Evolutionary conservation across 768 basidiomycete species (phyloP).

Genomic region (Lactarius psammicola): DNA sequence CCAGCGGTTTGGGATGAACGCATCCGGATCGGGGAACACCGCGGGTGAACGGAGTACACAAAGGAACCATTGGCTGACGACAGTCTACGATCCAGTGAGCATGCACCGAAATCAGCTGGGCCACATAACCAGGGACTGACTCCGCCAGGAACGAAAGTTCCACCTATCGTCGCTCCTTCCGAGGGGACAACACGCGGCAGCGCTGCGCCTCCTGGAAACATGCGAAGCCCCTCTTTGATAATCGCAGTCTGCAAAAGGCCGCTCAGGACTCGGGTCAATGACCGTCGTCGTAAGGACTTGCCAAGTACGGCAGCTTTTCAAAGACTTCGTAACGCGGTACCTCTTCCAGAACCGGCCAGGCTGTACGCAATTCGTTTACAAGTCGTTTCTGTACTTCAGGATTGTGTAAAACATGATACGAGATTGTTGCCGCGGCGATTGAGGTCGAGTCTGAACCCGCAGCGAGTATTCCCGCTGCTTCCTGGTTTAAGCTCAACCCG

Average conservation of each 20-base stretch:
- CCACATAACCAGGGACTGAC: neutral
- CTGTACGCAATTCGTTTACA: neutral
- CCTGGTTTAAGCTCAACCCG: neutral
- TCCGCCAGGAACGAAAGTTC: neutral
- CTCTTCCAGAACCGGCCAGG: neutral
- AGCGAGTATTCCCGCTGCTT: neutral
- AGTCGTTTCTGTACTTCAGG: neutral
- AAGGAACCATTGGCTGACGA: neutral
- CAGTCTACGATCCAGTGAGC: neutral
- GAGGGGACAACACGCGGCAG: constrained; percentile 23
- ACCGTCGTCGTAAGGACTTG: neutral
- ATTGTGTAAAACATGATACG: neutral
- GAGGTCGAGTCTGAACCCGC: neutral
- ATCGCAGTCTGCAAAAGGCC: neutral
- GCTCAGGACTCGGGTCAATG: neutral
- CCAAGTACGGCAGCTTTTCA: too few species aligned
- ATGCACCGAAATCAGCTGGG: neutral
- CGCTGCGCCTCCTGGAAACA: constrained; percentile 7
- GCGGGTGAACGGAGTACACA: neutral
- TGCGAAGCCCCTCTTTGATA: neutral
- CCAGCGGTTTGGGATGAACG: too few species aligned
- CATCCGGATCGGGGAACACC: neutral
- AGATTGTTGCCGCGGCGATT: neutral
- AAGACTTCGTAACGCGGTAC: too few species aligned
- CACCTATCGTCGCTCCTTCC: constrained; percentile 1